These are phyloP conservation scores for Tulasnella sp. DNA, from an alignment of 768 basidiomycete genomes.

Conservation along the genomic window DNA sequence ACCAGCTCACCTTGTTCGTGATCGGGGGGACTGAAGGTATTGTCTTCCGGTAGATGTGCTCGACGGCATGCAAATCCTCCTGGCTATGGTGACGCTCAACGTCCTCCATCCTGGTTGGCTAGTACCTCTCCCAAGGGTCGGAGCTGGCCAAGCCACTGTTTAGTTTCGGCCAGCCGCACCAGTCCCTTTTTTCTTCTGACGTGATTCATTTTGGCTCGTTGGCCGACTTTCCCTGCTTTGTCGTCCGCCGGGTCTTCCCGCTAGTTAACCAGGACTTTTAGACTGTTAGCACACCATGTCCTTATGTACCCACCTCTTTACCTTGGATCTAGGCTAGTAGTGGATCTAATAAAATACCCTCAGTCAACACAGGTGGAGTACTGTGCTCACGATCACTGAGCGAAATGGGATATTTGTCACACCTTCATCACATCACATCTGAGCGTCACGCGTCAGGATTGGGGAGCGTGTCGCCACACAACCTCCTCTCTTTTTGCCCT, in stretches of 20 bases:
- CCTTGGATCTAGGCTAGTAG: not conserved
- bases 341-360: not conserved
- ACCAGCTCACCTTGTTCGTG: not conserved
- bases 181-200: not conserved
- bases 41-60: conserved; percentile 36
- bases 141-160: not conserved
- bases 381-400: no score
- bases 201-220: not conserved
- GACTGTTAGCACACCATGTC: not conserved
- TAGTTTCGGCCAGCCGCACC: not conserved
- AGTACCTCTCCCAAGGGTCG: conserved; percentile 23
- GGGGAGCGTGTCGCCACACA: not conserved
- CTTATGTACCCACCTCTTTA: not conserved
- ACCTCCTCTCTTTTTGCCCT: not conserved
- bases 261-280: no score
- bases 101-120: conserved; percentile 41
- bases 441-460: not conserved
- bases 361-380: no score
- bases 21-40: not conserved
- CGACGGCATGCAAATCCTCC: conserved; percentile 43
- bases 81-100: conserved; percentile 43
- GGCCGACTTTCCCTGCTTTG: not conserved
- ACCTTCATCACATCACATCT: not conserved
- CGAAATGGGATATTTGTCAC: not conserved
- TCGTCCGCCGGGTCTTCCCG: no score